Percentiles rank a stretch among this genome's conserved stretches.
These are phyloP conservation scores for Fusarium veterinarium DNA, from an alignment of 2,329 filamentous ascomycete genomes.

Conservation along the genomic window DNA sequence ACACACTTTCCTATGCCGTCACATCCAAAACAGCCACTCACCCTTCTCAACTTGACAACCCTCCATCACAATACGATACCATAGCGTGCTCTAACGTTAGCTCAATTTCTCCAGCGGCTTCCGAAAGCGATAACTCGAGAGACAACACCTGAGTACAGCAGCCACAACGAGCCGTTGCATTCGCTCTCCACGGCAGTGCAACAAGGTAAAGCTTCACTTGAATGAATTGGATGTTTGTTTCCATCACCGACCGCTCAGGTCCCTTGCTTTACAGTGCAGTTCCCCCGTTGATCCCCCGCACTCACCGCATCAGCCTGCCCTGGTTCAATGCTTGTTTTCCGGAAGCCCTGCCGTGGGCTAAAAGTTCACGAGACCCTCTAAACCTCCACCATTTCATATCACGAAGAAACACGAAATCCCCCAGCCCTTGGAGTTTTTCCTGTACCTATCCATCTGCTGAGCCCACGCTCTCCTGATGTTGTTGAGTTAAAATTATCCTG, in stretches of 20 bases:
- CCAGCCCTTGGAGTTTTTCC: conserved; percentile 6
- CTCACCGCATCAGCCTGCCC: conserved; percentile 40
- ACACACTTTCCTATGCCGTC: conserved; percentile 19
- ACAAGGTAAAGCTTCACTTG: conserved; percentile 12
- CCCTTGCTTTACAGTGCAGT: background rate
- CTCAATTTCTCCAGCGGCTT: conserved; percentile 16
- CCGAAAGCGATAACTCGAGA: conserved; percentile 23
- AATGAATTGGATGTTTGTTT: background rate
- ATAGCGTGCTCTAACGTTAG: background rate
- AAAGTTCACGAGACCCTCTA: conserved; percentile 21
- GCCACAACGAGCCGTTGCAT: conserved; percentile 32
- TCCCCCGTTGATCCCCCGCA: conserved; percentile 38
- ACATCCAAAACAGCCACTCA: conserved; percentile 32
- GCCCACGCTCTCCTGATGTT: conserved; percentile 27
- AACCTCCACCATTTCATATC: conserved; percentile 29
- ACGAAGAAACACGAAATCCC: conserved; percentile 16
- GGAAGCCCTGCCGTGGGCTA: conserved; percentile 21
- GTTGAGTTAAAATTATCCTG: background rate
- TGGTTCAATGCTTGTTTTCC: conserved; percentile 29
- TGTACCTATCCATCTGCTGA: background rate
- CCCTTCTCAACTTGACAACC: conserved; percentile 10
- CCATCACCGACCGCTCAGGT: conserved; percentile 3
- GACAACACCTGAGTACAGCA: conserved; percentile 34
- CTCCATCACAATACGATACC: conserved; percentile 17
- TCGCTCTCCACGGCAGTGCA: conserved; percentile 23